A percentile compares a stretch with the other conserved stretches of the same genome.
Evolutionary conservation across 2,329 filamentous ascomycete genomes (phyloP).

Genomic region (Aureobasidium sp.): DNA sequence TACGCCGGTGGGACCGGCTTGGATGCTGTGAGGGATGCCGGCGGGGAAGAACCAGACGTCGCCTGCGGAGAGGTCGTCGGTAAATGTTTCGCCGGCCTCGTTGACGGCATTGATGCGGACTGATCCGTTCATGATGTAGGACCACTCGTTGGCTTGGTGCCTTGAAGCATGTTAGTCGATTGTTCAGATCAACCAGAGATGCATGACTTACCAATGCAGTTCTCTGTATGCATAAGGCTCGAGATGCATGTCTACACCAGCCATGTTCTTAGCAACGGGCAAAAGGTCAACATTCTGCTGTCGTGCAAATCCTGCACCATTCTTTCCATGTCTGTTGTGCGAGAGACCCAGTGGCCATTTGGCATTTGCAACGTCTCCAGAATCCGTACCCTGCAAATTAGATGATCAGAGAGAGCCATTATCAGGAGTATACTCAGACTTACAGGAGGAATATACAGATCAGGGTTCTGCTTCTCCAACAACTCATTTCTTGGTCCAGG

Average conservation of each 20-base stretch:
- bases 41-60: slow-evolving; percentile 49
- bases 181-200: neutral
- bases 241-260: slow-evolving; percentile 35
- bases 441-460: slow-evolving; percentile 27
- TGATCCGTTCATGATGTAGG: slow-evolving; percentile 23
- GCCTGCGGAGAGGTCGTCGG: slow-evolving; percentile 30
- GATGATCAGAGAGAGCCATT: neutral
- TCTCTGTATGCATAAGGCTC: slow-evolving; percentile 28
- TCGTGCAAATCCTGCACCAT: slow-evolving; percentile 33
- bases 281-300: slow-evolving; percentile 32
- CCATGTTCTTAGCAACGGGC: slow-evolving; percentile 33
- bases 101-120: slow-evolving; percentile 25
- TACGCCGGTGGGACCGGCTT: slow-evolving; percentile 44
- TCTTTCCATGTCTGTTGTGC: slow-evolving; percentile 32
- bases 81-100: slow-evolving; percentile 24
- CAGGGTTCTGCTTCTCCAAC: slow-evolving; percentile 32
- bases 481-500: slow-evolving; percentile 28
- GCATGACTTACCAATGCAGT: slow-evolving; percentile 22
- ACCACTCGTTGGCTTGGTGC: slow-evolving; percentile 25
- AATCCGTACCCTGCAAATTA: slow-evolving; percentile 27
- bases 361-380: slow-evolving; percentile 30
- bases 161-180: neutral
- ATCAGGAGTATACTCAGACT: neutral
- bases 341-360: slow-evolving; percentile 36
- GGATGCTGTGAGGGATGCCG: slow-evolving; percentile 21